Base-by-base conservation (phyloP, 73 alveolate species). In the Breviolum minutum region DNA sequence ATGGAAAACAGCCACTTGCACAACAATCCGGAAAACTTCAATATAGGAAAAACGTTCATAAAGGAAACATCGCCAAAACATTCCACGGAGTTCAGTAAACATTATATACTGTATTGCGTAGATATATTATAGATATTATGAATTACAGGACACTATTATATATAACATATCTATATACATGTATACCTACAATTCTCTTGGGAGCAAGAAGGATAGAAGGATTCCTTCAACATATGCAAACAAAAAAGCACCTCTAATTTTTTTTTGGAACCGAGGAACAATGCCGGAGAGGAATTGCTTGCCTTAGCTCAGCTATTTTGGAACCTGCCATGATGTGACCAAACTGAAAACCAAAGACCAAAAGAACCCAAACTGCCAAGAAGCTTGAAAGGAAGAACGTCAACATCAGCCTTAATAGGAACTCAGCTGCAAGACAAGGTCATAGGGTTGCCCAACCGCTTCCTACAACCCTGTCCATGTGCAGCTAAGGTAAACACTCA, bases 201-300 rank as follows among this genome's bases (percentile, higher is more conserved):
- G 54, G 54, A 40, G 54, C 54, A 40, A 40, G 54, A 40, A 40
- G 0, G 54, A 40, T 40, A 40, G 54, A 40, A 40, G 0, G 54
- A 40, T 40, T 40, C 54, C 54, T 40, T 40, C 54, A 40, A 40
- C 0, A 3, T 40, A 40, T 40, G 54, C 54, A 2, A 0, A n/a
- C n/a, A n/a, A n/a, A n/a, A 14, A 17, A 22, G 77, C 77, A 14
- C 17, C 26, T 40, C 32, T 16, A 22, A 9, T 10, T 13, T 32
- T 24, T 6, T n/a, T 20, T 32, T n/a, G n/a, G n/a, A n/a, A 77
- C 98, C 90, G 29, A 62, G 81, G 6, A 7, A 27, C 98, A 79
- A 92, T 92, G 16, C 91, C 71, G 5, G 98, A 92, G 69, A 92
- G 81, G 74, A 92, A 92, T n/a, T 92, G 98, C 81, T 92, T 92